Evolutionary conservation across 2,329 filamentous ascomycete genomes (phyloP), one percentile per base, ranked within the genome.

Genomic region (Plenodomus lindquistii): DNA sequence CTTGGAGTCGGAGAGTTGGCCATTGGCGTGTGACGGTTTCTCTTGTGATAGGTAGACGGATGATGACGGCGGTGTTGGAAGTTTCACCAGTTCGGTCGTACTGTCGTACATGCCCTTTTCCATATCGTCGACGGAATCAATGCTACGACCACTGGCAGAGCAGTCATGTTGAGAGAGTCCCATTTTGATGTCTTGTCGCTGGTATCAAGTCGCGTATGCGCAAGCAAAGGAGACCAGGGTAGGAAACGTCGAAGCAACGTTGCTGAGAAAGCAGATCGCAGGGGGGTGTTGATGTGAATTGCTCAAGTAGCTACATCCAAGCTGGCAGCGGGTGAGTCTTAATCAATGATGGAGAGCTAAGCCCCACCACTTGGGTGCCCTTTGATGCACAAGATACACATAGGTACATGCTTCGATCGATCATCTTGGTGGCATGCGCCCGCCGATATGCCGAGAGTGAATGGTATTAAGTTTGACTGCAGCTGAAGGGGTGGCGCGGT

Each of bases 71-170:
- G 49, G 35, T 37, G 18, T 18, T 6, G 8, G 35, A 18, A 20
- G 10, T 16, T 18, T 18, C 27, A 13, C 53, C 42, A 59, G 36
- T 36, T 60, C 59, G 24, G 57, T n/a, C 36, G 66, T 57, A 22
- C 46, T 61, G 37, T 66, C 61, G 38, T 58, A 60, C 37, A 69
- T 60, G 39, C 67, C 67, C 51, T 69, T 69, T 48, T 71, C 67
- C 29, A 66, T 65, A 57, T 68, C 63, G 40, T 65, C 59, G 21
- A 69, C 40, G 15, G 65, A 63, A 50, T 65, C 54, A 13, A 57
- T 48, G 47, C 60, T 67, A 21, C 46, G 47, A 17, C 45, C 37
- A 45, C 42, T 50, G 36, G 46, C 29, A 40, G 56, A 50, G 37
- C 56, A 45, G 48, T 41, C 56, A 44, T 54, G 46, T 37, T 60